Base-by-base conservation (phyloP, 2,329 filamentous ascomycete genomes). In the Curvularia spicifera region DNA sequence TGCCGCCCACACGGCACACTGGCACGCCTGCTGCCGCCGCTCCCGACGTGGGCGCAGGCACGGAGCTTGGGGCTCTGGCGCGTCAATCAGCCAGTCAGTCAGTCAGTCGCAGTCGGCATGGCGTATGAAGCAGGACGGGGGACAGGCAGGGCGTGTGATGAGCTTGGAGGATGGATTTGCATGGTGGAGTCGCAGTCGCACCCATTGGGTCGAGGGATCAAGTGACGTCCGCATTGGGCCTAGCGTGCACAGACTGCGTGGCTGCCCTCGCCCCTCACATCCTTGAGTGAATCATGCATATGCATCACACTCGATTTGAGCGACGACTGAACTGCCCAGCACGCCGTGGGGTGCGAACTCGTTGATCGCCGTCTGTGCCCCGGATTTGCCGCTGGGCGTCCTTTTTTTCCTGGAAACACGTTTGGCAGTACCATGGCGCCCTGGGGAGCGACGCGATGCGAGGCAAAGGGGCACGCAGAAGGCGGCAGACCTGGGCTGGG, bases 231-330 rank as follows among this genome's bases (percentile, higher is more conserved):
- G 28, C 1, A 63, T 51, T 20, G 20, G 9, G 55, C 9, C 24
- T 64, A 63, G 62, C 56, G 63, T 15, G 60, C 64, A 68, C 64
- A 58, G 60, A 40, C 58, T 55, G 42, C 5, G 2, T 4, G 9
- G 15, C 12, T 26, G 26, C 26, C 49, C 24, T 35, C 48, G 33
- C 15, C 28, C 44, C 35, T 47, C 56, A 12, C 29, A 63, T 56
- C 65, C 56, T 51, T 54, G 53, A 49, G 61, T 54, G 61, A 59
- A 63, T 67, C 65, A 67, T 70, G 67, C 66, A 68, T 63, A 61
- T 52, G 55, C 57, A 56, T 70, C 64, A 70, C 66, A 64, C 59
- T 56, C 63, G 55, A 15, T 43, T 56, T 46, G 33, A 43, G 48
- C 28, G 47, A 59, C 56, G 51, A 58, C 51, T 59, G 51, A 57